Base-by-base conservation (phyloP, 495 filamentous ascomycete species). In the Aspergillus olivimuriae region DNA sequence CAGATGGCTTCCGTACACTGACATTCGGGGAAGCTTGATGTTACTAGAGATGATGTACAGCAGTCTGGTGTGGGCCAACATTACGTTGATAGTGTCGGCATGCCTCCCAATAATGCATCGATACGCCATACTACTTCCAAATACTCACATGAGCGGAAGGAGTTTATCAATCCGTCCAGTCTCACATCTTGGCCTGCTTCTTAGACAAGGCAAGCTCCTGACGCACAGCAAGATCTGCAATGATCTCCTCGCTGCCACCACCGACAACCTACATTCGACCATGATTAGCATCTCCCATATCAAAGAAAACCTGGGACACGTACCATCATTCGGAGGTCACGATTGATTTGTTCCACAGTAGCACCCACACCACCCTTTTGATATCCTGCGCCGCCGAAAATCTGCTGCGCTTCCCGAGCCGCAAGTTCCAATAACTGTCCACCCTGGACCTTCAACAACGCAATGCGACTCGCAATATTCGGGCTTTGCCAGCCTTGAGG, bases 321-420 rank as follows among this genome's bases (percentile, higher is more conserved):
- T 28, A 42, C 23, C 7, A 42, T 12, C 39, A 42, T 32, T 2
- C 39, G 23, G 0, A 42, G 39, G 20, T 42, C 39, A 1, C 39
- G 23, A 20, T 26, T 42, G 22, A 42, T 42, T 15, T 31, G 15
- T 35, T 46, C 34, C 8, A 39, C 43, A 6, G 20, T 20, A 16
- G 43, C 14, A 12, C 43, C 43, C 11, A 32, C 4, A 17, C 43
- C 43, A n/a, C 22, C 43, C 17, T 24, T 20, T 16, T 31, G 22
- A 32, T 42, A 42, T 2, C 39, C 39, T 10, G 23, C 23, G 1
- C 23, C 39, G 4, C 39, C 39, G 18, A 42, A 32, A 2, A 42
- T 32, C 26, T 42, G 39, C 15, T 42, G 39, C 0, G 23, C 23
- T 18, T 42, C 39, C 12, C 39, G 39, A 17, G 12, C 26, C 1